phyloP scores from a whole-genome alignment of 345 rosid species.

The Mangifera indica region DNA sequence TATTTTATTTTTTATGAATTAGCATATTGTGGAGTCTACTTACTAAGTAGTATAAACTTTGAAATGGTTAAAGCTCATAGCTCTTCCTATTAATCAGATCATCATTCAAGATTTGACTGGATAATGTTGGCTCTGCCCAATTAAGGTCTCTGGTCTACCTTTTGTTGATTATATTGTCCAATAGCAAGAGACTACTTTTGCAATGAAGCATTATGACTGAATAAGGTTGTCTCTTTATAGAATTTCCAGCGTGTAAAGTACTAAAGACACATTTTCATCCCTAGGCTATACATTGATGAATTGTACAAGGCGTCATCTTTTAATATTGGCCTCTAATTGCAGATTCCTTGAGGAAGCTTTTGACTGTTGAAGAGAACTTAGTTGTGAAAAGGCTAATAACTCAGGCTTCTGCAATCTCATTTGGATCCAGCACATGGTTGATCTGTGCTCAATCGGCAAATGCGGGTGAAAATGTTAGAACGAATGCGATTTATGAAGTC shows the following conservation, averaged over 20 bases:
- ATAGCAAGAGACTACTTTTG: background rate
- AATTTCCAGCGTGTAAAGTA: background rate
- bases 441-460: conserved; percentile 55
- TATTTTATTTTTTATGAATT: background rate
- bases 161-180: conserved; percentile 1
- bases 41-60: background rate
- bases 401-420: conserved; percentile 40
- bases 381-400: conserved; percentile 39
- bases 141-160: background rate
- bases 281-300: background rate
- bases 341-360: conserved; percentile 41
- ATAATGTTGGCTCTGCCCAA: conserved; percentile 10
- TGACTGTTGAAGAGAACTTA: conserved; percentile 29
- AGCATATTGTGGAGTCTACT: background rate
- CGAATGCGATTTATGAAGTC: conserved; percentile 56
- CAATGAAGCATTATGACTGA: background rate
- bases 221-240: too few species aligned
- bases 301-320: background rate
- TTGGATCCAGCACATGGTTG: conserved; percentile 52
- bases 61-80: conserved; percentile 6
- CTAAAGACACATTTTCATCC: background rate
- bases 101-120: background rate
- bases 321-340: conserved; percentile 20
- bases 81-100: background rate
- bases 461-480: conserved; percentile 47